Base-by-base conservation (phyloP, 352 stramenopile species). In the Aphanomyces stellatus region DNA sequence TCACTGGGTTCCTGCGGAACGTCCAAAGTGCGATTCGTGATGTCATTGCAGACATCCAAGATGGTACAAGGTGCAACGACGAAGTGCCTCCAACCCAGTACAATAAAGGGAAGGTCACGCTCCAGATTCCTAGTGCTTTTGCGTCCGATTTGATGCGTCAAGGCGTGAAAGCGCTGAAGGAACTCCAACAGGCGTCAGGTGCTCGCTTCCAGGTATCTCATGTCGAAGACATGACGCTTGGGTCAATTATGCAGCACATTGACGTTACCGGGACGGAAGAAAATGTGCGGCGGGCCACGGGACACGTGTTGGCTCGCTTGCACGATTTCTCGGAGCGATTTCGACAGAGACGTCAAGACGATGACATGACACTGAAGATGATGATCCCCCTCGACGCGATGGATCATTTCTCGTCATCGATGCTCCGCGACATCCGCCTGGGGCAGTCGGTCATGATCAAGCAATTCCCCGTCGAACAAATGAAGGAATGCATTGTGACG, bases 361-460 rank as follows among this genome's bases (percentile, higher is more conserved):
- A n/a, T n/a, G 64, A 81, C 43, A 53, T 66, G 1, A 72, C 73
- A n/a, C 72, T 82, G 53, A 74, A 69, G 19, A 85, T 80, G 69
- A 64, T 90, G 53, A 8, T 57, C 6, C 49, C 49, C 13, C 22
- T 34, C 1, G 22, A 22, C 6, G 49, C 49, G 7, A 57, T 57
- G 49, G 25, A 57, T 15, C 33, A 35, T 30, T 37, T 57, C 13
- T 7, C n/a, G 30, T 11, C 2, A 30, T 24, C 19, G 49, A 57
- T 24, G 49, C 25, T 57, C 49, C 22, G 33, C 30, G 6, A 19
- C 49, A 57, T 57, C 25, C 30, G 30, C 17, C 25, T 33, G 22
- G 13, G 27, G 6, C 49, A 34, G 13, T 15, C 17, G 0, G 28
- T 30, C 7, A n/a, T 30, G 17, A 34, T 57, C 49, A 57, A 57